Percentiles rank a stretch among this genome's conserved stretches.
Evolutionary conservation across 306 rosid genomes (phyloP).

Genomic region (Acacia melanoxylon): DNA sequence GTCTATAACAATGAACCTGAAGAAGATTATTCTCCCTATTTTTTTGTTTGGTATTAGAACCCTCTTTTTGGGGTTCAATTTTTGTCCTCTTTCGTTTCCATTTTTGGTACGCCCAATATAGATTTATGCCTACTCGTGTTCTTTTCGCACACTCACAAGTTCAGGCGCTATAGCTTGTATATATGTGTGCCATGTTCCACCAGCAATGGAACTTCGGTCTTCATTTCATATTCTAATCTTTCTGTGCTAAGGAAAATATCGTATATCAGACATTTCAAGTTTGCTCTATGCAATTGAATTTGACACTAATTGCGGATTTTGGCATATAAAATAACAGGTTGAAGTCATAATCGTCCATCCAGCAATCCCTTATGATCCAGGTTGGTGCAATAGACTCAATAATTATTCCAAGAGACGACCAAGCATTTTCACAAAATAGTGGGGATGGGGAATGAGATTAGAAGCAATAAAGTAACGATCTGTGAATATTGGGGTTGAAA

Average conservation of each 20-base stretch:
- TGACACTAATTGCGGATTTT: neutral
- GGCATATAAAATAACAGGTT: neutral
- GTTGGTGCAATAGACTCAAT: slow-evolving; percentile 40
- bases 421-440: slow-evolving; percentile 18
- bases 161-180: no score
- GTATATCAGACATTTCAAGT: neutral
- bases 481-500: slow-evolving; percentile 32
- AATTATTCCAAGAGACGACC: slow-evolving; percentile 37
- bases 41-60: no score
- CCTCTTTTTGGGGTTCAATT: no score
- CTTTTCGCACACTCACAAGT: no score
- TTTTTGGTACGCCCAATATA: no score
- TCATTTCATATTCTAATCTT: neutral
- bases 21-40: no score
- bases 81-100: no score
- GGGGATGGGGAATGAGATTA: neutral
- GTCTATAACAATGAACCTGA: no score
- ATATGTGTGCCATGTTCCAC: no score
- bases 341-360: neutral
- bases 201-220: no score
- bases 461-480: slow-evolving; percentile 8
- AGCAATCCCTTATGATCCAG: neutral
- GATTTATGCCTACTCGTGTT: no score
- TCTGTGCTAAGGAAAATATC: neutral
- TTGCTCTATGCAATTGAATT: neutral